Conservation (phyloP, 345 rosid genomes). For the Camelina laxa region DNA sequence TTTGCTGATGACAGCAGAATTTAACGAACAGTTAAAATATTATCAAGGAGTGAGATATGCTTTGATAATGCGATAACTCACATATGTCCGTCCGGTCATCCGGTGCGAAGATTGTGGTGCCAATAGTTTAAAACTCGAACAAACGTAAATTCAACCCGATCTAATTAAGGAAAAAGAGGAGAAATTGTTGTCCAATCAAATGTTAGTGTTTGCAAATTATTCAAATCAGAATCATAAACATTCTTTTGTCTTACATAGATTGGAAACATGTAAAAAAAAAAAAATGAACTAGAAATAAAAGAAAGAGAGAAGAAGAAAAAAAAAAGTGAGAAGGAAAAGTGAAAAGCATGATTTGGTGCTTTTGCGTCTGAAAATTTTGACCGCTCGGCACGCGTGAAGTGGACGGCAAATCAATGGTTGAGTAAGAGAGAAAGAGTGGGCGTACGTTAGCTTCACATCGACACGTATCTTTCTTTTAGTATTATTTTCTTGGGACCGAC, state of each 20-base stretch:
- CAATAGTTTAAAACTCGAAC: neutral
- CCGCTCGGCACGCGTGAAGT: constrained; percentile 67
- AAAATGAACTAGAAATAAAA: neutral
- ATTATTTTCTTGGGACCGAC: constrained; percentile 25
- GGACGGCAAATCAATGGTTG: constrained; percentile 58
- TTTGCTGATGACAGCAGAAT: too few species aligned
- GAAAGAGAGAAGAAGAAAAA: neutral
- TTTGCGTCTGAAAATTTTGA: constrained; percentile 56
- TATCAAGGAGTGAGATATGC: neutral
- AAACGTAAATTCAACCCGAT: neutral
- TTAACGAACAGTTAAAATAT: neutral
- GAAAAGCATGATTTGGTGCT: constrained; percentile 32
- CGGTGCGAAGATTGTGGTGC: neutral
- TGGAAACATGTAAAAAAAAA: neutral
- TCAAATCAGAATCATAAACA: neutral
- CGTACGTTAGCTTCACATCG: constrained; percentile 26
- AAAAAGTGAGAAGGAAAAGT: neutral
- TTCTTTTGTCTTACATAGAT: constrained; percentile 15
- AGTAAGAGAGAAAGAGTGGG: constrained; percentile 25
- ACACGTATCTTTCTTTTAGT: constrained; percentile 39
- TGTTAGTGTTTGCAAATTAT: constrained; percentile 4
- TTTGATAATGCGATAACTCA: neutral
- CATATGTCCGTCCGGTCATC: neutral
- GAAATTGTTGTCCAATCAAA: neutral
- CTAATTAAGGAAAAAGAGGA: neutral